Base-by-base conservation (phyloP, 352 stramenopile genomes). In the Blastocystis hominis region DNA sequence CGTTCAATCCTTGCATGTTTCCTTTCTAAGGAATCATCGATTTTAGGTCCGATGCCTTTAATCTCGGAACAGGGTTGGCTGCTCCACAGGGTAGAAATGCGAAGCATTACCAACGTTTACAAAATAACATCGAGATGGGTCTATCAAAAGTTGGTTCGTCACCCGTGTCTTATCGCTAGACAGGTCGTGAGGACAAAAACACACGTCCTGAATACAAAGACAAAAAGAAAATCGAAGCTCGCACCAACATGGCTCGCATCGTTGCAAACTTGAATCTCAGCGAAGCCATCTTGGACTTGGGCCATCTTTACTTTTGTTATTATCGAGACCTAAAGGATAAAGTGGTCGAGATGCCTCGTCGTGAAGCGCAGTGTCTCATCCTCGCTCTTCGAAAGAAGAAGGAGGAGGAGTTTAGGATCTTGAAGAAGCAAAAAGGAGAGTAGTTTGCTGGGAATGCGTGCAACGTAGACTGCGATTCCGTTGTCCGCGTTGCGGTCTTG, bases 151-250 rank as follows among this genome's bases (percentile, higher is more conserved):
- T 84, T 2, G 10, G 6, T 9, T 17, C 24, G 13, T 46, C 0
- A 15, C 17, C 1, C 0, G 3, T n/a, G 3, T 13, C 46, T 84
- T 15, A 84, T 30, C 24, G 6, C 0, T 84, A 84, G 72, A 84
- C 72, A 7, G 55, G 55, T 42, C 72, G 72, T 0, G 72, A 84
- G 9, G 72, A 84, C 55, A 84, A 84, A 44, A 53, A 84, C 36
- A 84, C 72, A 42, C 72, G 72, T 47, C 53, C 50, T 36, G 72
- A 84, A n/a, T 84, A 84, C 38, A 84, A 84, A 34, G 72, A 84
- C 47, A 84, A 84, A 4, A 84, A 68, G 72, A 84, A 84, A 30
- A 40, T 44, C 20, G 53, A 68, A 30, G 72, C 72, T n/a, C 44
- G 30, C 44, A 68, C 42, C 55, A 53, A 84, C 38, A 84, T 84